phyloP scores from a whole-genome alignment of 176 grass and related monocot genomes.

The Aegilops bicornis region DNA sequence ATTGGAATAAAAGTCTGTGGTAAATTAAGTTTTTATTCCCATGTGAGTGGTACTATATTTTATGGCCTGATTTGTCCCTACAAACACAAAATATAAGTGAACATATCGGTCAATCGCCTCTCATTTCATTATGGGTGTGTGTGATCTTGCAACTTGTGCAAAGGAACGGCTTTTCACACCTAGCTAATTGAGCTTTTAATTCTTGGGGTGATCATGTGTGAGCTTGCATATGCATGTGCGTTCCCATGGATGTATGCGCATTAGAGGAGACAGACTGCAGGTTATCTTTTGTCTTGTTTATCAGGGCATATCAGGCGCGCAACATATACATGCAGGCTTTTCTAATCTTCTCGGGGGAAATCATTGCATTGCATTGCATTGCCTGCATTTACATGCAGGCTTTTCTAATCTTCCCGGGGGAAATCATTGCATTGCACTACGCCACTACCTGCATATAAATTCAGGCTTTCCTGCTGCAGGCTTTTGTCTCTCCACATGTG shows the following conservation, averaged over 20 bases:
- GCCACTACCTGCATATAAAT: neutral
- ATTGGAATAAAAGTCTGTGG: neutral
- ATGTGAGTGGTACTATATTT: neutral
- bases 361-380: neutral
- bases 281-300: conserved; percentile 6
- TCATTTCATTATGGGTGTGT: neutral
- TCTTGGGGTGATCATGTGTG: neutral
- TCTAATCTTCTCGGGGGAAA: conserved; percentile 9
- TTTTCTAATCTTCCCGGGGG: neutral
- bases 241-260: conserved; percentile 6
- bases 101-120: neutral
- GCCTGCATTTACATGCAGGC: neutral
- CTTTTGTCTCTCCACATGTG: neutral
- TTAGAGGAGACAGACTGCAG: neutral
- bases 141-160: neutral
- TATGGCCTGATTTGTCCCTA: neutral
- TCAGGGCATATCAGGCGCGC: neutral
- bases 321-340: neutral
- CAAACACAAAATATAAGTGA: neutral
- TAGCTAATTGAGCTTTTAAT: neutral
- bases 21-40: neutral
- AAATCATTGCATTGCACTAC: conserved; percentile 7
- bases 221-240: neutral
- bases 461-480: neutral
- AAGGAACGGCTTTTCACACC: neutral